These are phyloP conservation scores for Leptographium galeiforme DNA, from an alignment of 2,329 filamentous ascomycete genomes.

Conservation along the genomic window DNA sequence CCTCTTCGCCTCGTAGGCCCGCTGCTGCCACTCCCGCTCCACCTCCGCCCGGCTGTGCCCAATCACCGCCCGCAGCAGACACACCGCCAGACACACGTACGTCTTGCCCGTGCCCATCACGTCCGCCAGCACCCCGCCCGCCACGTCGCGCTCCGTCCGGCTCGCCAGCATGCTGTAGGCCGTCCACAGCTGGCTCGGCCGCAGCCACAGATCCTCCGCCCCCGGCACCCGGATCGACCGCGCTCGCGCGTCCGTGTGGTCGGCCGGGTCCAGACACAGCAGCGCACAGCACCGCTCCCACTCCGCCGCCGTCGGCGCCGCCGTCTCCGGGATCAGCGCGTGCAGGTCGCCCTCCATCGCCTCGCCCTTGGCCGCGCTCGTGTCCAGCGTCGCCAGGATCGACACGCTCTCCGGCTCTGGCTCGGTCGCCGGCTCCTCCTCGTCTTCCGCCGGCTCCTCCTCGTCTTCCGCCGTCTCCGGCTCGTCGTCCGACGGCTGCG, in stretches of 20 bases:
- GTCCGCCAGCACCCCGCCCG: slow-evolving; percentile 13
- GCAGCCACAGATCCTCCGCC: slow-evolving; percentile 11
- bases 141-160: slow-evolving; percentile 9
- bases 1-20: slow-evolving; percentile 8
- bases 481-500: too few species aligned
- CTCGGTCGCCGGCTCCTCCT: background rate
- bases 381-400: slow-evolving; percentile 11
- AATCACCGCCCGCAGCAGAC: slow-evolving; percentile 10
- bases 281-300: slow-evolving; percentile 12
- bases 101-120: slow-evolving; percentile 14
- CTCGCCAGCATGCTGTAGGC: slow-evolving; percentile 13
- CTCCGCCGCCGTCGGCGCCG: slow-evolving; percentile 7
- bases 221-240: slow-evolving; percentile 11
- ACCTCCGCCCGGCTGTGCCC: slow-evolving; percentile 13
- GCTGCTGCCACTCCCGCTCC: slow-evolving; percentile 12
- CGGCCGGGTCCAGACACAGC: slow-evolving; percentile 9
- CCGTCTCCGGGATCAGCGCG: slow-evolving; percentile 9
- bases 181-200: slow-evolving; percentile 13
- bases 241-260: slow-evolving; percentile 9
- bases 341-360: slow-evolving; percentile 13
- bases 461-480: background rate
- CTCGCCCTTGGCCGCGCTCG: slow-evolving; percentile 10
- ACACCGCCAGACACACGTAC: slow-evolving; percentile 10
- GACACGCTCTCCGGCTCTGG: background rate
- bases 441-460: background rate